Evolutionary conservation across 1,139 yeast genomes (phyloP).

Genomic region (Nadsonia starkeyi-henricii): DNA sequence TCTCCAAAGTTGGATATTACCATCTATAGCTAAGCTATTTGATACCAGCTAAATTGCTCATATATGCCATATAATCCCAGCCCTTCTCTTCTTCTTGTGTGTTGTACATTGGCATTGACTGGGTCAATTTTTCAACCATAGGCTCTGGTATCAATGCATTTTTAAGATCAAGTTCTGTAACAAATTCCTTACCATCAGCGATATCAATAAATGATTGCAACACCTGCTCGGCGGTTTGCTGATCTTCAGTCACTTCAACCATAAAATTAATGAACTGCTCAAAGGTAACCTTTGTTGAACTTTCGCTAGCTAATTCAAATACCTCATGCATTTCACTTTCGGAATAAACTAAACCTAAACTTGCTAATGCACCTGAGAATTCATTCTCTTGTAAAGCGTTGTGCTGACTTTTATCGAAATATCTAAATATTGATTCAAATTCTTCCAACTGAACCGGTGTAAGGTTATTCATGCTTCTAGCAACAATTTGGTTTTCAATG

Average conservation of each 20-base stretch:
- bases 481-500: conserved; percentile 29
- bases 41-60: conserved; percentile 15
- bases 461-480: conserved; percentile 26
- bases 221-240: conserved; percentile 28
- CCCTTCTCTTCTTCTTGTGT: conserved; percentile 15
- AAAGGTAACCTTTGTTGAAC: conserved; percentile 20
- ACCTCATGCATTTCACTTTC: conserved; percentile 27
- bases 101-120: conserved; percentile 19
- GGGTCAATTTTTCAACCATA: conserved; percentile 22
- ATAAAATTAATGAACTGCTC: conserved; percentile 28
- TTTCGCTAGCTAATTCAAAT: conserved; percentile 21
- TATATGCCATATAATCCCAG: conserved; percentile 21
- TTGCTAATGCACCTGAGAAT: conserved; percentile 28
- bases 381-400: conserved; percentile 24
- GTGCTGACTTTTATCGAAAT: conserved; percentile 25
- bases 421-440: conserved; percentile 29
- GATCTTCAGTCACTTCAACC: conserved; percentile 29
- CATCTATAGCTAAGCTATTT: not conserved
- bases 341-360: conserved; percentile 25
- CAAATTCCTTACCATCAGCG: conserved; percentile 27
- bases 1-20: no score
- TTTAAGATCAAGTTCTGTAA: conserved; percentile 28
- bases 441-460: conserved; percentile 31
- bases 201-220: conserved; percentile 27
- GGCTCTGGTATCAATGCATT: conserved; percentile 24